Base-by-base conservation (phyloP, 169 alveolate genomes). In the Miamiensis avidus region DNA sequence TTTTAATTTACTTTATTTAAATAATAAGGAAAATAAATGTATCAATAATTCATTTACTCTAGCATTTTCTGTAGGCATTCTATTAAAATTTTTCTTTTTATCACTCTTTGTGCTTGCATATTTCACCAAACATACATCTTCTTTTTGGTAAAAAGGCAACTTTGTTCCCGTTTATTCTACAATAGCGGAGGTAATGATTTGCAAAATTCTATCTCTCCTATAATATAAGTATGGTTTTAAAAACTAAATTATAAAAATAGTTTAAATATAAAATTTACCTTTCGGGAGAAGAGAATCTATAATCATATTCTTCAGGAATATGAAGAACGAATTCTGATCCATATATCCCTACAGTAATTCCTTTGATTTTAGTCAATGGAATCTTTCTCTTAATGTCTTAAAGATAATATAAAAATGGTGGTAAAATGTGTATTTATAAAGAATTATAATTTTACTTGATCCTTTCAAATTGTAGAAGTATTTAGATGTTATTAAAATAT, bases 301-400 rank as follows among this genome's bases (percentile, higher is more conserved):
- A 93, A 78, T 93, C 96, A 85, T 93, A 93, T 83, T 91, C 93
- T 31, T 86, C 89, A n/a, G 93, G 93, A 34, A 93, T 93, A 74
- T 93, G 96, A 29, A 93, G 82, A 25, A 92, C 93, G 32, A 93
- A 93, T 75, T 93, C 96, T 28, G 90, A 34, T 73, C 92, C 87
- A 29, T 83, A 75, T 31, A 86, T 85, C 65, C 86, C 72, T 26
- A 86, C 79, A 74, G 90, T 86, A 0, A 86, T 49, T 25, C 84
- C 90, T 34, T 86, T 81, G 16, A 86, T 81, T 78, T 86, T 86
- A 20, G 32, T 31, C 31, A 74, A 69, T 34, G 83, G 86, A 31
- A 86, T 86, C 74, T 86, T 81, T 75, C 90, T 79, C 49, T 86
- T 86, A 31, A 86, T 86, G 0, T 84, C 90, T 86, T 34, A 49